A percentile compares a stretch with the other conserved stretches of the same genome.
Evolutionary conservation across 352 stramenopile species (phyloP).

Genomic region (Nothophytophthora sp.): DNA sequence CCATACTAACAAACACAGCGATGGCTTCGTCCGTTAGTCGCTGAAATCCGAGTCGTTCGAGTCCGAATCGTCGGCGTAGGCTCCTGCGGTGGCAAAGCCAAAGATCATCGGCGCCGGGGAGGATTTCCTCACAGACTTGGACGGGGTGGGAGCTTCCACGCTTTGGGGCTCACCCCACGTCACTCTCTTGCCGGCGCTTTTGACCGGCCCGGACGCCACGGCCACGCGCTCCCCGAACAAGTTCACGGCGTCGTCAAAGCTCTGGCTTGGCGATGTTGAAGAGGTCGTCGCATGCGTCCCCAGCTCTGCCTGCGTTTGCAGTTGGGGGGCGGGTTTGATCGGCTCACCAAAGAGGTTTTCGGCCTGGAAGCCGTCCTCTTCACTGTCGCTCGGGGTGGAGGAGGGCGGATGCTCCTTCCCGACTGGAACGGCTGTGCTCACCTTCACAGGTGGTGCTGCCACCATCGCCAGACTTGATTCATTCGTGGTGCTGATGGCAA

Average conservation of each 20-base stretch:
- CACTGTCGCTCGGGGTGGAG: constrained; percentile 10
- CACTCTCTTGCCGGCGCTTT: constrained; percentile 20
- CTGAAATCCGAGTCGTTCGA: constrained; percentile 59
- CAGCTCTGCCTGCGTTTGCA: neutral
- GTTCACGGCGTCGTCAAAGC: constrained; percentile 40
- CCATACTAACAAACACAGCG: neutral
- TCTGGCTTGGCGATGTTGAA: constrained; percentile 18
- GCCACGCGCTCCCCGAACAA: constrained; percentile 55
- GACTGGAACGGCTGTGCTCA: neutral
- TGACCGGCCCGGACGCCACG: constrained; percentile 8
- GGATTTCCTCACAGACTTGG: constrained; percentile 11
- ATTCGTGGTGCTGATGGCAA: constrained; percentile 8
- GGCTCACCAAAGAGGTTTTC: constrained; percentile 24
- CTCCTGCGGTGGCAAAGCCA: constrained; percentile 50
- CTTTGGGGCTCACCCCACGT: constrained; percentile 26
- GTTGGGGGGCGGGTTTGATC: constrained; percentile 2
- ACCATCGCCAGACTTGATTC: neutral
- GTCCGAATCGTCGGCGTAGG: constrained; percentile 49
- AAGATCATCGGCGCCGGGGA: constrained; percentile 47
- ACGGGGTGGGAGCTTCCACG: constrained; percentile 6
- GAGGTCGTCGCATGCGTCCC: neutral
- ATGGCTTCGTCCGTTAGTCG: constrained; percentile 12
- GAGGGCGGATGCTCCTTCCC: constrained; percentile 3
- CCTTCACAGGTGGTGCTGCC: neutral
- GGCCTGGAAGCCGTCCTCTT: constrained; percentile 11